These are phyloP conservation scores for Gyromitra esculenta DNA, from an alignment of 2,329 filamentous ascomycete species.

Conservation along the genomic window DNA sequence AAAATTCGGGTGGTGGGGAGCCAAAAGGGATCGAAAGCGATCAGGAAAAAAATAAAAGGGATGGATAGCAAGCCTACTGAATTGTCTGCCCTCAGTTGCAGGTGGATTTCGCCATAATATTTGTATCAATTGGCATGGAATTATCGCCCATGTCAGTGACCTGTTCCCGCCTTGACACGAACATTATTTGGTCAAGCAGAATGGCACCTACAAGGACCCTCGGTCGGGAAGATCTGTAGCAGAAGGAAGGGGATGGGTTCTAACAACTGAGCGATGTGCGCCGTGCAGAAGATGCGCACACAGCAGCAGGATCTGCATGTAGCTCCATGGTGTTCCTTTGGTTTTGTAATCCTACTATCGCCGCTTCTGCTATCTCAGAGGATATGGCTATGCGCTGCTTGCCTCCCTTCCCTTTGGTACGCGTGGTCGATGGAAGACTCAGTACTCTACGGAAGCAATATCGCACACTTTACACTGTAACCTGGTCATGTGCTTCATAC, in stretches of 20 bases:
- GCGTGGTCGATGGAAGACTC: conserved; percentile 9
- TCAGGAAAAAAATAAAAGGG: conserved; percentile 47
- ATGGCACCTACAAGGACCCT: conserved; percentile 23
- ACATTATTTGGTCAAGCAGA: conserved; percentile 12
- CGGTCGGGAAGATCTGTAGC: conserved; percentile 19
- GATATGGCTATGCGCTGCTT: conserved; percentile 20
- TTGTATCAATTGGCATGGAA: conserved; percentile 42
- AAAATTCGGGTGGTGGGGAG: conserved; percentile 52
- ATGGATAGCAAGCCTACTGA: conserved; percentile 28
- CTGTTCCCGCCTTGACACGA: conserved; percentile 29
- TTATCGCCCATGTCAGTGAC: conserved; percentile 17
- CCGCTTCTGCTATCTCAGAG: not conserved
- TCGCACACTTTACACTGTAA: conserved; percentile 23
- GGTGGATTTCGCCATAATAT: conserved; percentile 21
- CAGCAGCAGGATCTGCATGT: conserved; percentile 10
- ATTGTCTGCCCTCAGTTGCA: conserved; percentile 21
- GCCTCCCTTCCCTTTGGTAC: conserved; percentile 8
- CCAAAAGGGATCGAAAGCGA: conserved; percentile 45
- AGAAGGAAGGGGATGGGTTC: conserved; percentile 8
- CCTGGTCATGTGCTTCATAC: conserved; percentile 36
- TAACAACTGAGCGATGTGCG: conserved; percentile 30
- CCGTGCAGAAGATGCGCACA: conserved; percentile 41
- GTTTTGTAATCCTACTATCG: conserved; percentile 6
- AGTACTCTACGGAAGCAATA: conserved; percentile 17
- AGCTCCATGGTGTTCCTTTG: not conserved